phyloP scores from a whole-genome alignment of 1,284 basidiomycete genomes.

The Hemileia vastatrix region DNA sequence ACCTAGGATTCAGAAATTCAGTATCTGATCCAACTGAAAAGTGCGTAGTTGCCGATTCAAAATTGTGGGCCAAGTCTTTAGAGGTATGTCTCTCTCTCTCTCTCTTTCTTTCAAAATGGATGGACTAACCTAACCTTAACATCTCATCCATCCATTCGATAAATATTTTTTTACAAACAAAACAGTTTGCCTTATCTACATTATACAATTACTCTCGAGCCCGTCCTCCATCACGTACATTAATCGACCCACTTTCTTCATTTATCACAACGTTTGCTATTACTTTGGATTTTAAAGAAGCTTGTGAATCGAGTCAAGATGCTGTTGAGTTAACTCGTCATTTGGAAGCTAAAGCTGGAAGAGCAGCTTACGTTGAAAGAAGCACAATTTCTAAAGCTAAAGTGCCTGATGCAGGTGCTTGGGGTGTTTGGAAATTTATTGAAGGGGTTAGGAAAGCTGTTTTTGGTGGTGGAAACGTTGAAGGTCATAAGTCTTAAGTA shows the following conservation, averaged over 20 bases:
- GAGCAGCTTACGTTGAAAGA: constrained; percentile 77
- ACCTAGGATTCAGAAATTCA: not conserved
- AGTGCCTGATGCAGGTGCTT: constrained; percentile 79
- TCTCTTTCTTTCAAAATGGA: not conserved
- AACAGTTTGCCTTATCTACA: constrained; percentile 54
- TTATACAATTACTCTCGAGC: constrained; percentile 81
- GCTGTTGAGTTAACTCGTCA: constrained; percentile 62
- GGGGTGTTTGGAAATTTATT: constrained; percentile 70
- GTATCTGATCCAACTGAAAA: constrained; percentile 35
- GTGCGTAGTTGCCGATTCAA: constrained; percentile 47
- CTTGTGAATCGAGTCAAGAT: constrained; percentile 56
- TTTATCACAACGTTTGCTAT: constrained; percentile 56
- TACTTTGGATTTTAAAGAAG: constrained; percentile 48
- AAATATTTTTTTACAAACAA: too few species aligned
- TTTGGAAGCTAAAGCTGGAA: constrained; percentile 72
- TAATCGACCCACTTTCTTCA: constrained; percentile 80
- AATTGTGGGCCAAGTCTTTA: constrained; percentile 59
- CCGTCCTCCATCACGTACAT: constrained; percentile 75
- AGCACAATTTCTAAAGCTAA: constrained; percentile 59
- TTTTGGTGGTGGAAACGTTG: too few species aligned
- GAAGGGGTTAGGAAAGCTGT: too few species aligned
- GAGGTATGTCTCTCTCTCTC: constrained; percentile 27
- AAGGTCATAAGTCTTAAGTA: too few species aligned
- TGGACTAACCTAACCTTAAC: not conserved
- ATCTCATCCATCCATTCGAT: too few species aligned